phyloP scores from a whole-genome alignment of 1,139 yeast genomes.

The Saccharomyces hybrid region DNA sequence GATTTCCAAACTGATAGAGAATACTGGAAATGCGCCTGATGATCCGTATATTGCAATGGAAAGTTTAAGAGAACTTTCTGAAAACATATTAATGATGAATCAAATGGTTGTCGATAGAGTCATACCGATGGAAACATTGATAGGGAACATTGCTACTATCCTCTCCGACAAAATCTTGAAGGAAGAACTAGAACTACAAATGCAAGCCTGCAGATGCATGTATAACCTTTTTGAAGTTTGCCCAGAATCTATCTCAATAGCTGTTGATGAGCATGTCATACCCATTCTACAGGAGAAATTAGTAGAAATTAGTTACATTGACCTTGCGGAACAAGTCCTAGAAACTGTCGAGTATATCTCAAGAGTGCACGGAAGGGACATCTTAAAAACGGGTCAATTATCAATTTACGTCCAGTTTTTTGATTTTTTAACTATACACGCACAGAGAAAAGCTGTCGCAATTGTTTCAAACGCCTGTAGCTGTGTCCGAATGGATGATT shows the following conservation, averaged over 20 bases:
- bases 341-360: conserved; percentile 69
- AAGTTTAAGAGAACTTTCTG: conserved; percentile 55
- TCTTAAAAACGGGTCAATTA: conserved; percentile 55
- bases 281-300: conserved; percentile 60
- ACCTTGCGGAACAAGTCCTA: conserved; percentile 85
- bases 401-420: conserved; percentile 62
- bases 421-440: conserved; percentile 84
- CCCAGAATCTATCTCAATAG: conserved; percentile 55
- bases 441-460: conserved; percentile 73
- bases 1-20: conserved; percentile 20
- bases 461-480: conserved; percentile 74
- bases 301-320: conserved; percentile 73
- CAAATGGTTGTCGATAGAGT: conserved; percentile 53
- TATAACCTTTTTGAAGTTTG: conserved; percentile 76
- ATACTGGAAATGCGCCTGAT: conserved; percentile 28
- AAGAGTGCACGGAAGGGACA: conserved; percentile 43
- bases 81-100: conserved; percentile 59
- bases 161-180: conserved; percentile 51
- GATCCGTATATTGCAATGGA: conserved; percentile 47
- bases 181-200: conserved; percentile 68
- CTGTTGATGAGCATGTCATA: conserved; percentile 61
- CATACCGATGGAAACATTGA: conserved; percentile 54
- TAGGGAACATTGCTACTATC: conserved; percentile 49
- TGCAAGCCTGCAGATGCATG: conserved; percentile 79
- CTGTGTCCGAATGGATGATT: conserved; percentile 39